Evolutionary conservation across 176 grass and related monocot species (phyloP).

Genomic region (Eragrostis curvula): DNA sequence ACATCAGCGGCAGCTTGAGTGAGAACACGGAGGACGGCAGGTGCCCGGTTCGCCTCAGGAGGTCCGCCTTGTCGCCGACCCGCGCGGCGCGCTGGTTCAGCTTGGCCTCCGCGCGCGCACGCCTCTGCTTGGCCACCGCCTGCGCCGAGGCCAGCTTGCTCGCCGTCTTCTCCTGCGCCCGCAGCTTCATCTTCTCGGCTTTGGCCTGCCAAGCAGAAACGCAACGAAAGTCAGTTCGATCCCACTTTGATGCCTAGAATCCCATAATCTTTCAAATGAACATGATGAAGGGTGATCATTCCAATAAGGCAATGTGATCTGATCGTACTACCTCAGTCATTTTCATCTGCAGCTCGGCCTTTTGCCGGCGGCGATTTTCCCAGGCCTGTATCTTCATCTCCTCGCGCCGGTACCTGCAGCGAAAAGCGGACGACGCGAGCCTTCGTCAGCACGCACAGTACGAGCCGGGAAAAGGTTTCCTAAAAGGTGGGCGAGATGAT

Average conservation of each 20-base stretch:
- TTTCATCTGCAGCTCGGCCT: slow-evolving; percentile 77
- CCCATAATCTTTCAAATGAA: too few relatives aligned
- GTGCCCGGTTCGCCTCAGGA: slow-evolving; percentile 47
- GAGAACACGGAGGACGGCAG: slow-evolving; percentile 66
- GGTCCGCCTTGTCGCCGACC: slow-evolving; percentile 39
- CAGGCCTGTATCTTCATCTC: slow-evolving; percentile 88
- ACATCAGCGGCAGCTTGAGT: slow-evolving; percentile 72
- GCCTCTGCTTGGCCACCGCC: slow-evolving; percentile 61
- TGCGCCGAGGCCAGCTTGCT: slow-evolving; percentile 64
- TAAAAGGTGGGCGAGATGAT: neutral
- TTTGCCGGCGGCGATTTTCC: slow-evolving; percentile 81
- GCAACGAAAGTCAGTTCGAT: neutral
- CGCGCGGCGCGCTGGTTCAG: slow-evolving; percentile 52
- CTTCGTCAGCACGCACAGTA: slow-evolving; percentile 27
- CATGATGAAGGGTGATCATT: too few relatives aligned
- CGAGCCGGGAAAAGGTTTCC: neutral
- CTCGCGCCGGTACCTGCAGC: slow-evolving; percentile 69
- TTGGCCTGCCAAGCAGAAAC: slow-evolving; percentile 49
- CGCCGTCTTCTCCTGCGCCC: slow-evolving; percentile 68
- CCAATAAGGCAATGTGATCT: neutral
- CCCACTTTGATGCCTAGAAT: too few relatives aligned
- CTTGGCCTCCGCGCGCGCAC: slow-evolving; percentile 58
- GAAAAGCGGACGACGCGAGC: neutral
- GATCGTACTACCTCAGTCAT: slow-evolving; percentile 58
- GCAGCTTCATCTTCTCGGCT: slow-evolving; percentile 72